A percentile compares a stretch with the other conserved stretches of the same genome.
These are phyloP conservation scores for Tricholoma saponaceum DNA, from an alignment of 768 basidiomycete species.

Conservation along the genomic window DNA sequence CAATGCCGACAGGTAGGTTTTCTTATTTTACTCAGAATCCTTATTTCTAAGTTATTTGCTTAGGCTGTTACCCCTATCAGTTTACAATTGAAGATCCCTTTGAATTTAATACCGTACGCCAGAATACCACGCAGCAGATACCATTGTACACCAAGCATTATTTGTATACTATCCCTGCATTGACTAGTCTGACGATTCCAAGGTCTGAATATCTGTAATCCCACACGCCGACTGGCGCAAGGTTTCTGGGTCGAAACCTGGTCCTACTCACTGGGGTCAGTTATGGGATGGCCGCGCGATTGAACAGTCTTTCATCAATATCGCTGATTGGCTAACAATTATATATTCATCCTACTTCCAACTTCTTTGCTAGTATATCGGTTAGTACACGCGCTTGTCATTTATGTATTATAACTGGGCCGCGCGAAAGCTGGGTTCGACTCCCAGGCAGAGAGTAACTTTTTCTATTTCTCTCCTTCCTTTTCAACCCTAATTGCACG, in stretches of 20 bases:
- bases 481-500: not conserved
- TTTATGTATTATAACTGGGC: not conserved
- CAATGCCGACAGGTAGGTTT: conserved; percentile 71
- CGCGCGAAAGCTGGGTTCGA: conserved; percentile 13
- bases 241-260: too few relatives aligned
- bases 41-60: not conserved
- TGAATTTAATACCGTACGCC: not conserved
- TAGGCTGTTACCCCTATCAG: conserved; percentile 69
- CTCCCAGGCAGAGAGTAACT: conserved; percentile 10
- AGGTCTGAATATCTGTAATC: too few relatives aligned
- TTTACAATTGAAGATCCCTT: conserved; percentile 41
- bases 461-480: not conserved
- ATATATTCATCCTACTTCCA: too few relatives aligned
- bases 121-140: not conserved
- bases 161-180: not conserved
- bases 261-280: too few relatives aligned
- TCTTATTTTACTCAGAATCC: conserved; percentile 5
- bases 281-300: too few relatives aligned
- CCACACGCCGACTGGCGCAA: too few relatives aligned
- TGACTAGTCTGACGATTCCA: too few relatives aligned
- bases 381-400: conserved; percentile 13
- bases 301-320: too few relatives aligned
- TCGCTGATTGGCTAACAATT: too few relatives aligned
- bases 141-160: not conserved
- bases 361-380: conserved; percentile 11